Evolutionary conservation across 2,329 filamentous ascomycete genomes (phyloP).

Genomic region (Pezicula rhizophila): DNA sequence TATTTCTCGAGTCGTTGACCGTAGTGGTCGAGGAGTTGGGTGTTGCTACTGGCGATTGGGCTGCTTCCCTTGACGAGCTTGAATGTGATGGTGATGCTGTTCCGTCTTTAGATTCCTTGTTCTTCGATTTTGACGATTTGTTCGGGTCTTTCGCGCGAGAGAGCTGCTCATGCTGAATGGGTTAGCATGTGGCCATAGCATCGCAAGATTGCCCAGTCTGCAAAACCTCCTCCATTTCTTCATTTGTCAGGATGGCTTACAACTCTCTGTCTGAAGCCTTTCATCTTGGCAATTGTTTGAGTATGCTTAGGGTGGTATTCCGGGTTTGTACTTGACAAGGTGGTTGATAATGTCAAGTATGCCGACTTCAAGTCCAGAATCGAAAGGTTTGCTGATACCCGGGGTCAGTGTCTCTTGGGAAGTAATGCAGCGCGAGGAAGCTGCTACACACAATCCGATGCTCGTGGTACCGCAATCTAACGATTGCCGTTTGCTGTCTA

Average conservation of each 20-base stretch:
- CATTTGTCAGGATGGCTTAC: conserved; percentile 49
- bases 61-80: conserved; percentile 42
- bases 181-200: conserved; percentile 34
- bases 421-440: not conserved
- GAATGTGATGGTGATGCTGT: conserved; percentile 67
- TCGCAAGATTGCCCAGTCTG: not conserved
- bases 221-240: conserved; percentile 3
- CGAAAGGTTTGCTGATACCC: not conserved
- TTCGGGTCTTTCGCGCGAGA: conserved; percentile 79
- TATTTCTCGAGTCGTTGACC: conserved; percentile 78
- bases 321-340: not conserved
- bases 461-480: not conserved
- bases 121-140: conserved; percentile 71
- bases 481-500: not conserved
- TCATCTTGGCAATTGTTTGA: conserved; percentile 60
- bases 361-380: too few relatives aligned
- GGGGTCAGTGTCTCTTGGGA: not conserved
- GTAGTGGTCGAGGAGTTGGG: conserved; percentile 87
- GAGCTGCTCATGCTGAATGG: conserved; percentile 68
- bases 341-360: not conserved
- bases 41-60: conserved; percentile 61
- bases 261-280: conserved; percentile 95
- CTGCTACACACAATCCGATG: not conserved
- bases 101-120: conserved; percentile 67
- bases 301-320: conserved; percentile 21